Conservation (phyloP, 2,329 filamentous ascomycete genomes). For the Beauveria scarabaeidicola region DNA sequence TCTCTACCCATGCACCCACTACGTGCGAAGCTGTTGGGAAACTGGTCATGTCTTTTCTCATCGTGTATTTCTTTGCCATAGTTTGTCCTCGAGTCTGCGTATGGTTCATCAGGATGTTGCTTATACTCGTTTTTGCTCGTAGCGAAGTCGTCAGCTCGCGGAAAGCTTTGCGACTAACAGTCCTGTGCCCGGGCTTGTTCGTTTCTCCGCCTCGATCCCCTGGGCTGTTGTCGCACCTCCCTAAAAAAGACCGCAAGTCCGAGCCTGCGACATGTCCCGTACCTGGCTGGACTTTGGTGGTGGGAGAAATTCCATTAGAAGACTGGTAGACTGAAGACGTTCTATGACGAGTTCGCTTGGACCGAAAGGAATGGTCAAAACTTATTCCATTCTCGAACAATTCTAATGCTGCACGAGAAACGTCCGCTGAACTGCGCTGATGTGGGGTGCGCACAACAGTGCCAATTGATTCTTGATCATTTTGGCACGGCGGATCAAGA, state of each 20-base stretch:
- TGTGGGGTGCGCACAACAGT: constrained; percentile 31
- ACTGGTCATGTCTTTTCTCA: not conserved
- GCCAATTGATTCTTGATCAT: constrained; percentile 21
- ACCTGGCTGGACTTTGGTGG: not conserved
- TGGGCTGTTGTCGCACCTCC: not conserved
- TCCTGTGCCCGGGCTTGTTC: not conserved
- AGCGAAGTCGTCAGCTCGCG: constrained; percentile 22
- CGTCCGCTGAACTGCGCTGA: constrained; percentile 17
- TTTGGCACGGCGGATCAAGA: not conserved
- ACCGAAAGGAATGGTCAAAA: constrained; percentile 17
- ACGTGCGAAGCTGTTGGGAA: not conserved
- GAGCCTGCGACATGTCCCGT: not conserved
- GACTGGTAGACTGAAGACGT: not conserved
- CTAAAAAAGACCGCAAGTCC: constrained; percentile 16
- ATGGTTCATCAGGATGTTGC: not conserved
- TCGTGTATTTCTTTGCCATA: not conserved
- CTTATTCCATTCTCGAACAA: constrained; percentile 25
- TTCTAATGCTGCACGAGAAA: constrained; percentile 21
- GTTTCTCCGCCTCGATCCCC: not conserved
- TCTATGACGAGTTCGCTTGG: not conserved
- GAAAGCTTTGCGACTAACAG: constrained; percentile 22
- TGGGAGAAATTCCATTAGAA: constrained; percentile 1
- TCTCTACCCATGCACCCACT: not conserved
- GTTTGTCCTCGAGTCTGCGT: not conserved
- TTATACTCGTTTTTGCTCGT: not conserved